phyloP scores from a whole-genome alignment of 2,329 filamentous ascomycete genomes.

The Colletotrichum simmondsii region DNA sequence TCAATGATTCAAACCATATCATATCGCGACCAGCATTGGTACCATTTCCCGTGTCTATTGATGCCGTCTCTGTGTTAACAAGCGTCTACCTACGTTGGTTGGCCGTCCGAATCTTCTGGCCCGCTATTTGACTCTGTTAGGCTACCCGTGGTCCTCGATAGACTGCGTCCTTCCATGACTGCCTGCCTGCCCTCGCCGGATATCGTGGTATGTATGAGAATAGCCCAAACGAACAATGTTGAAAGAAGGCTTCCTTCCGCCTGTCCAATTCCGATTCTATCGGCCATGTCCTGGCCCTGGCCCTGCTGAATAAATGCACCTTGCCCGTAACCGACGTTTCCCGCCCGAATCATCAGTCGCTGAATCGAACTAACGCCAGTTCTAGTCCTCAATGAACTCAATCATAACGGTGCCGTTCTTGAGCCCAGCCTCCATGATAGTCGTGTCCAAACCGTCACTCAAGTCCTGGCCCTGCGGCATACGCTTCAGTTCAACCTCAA shows the following conservation, averaged over 20 bases:
- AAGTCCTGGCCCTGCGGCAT: conserved; percentile 84
- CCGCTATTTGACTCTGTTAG: background rate
- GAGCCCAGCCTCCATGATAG: conserved; percentile 83
- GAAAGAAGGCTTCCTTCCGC: background rate
- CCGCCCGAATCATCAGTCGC: background rate
- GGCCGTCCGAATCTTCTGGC: background rate
- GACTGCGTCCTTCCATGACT: background rate
- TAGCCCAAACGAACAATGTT: conserved; percentile 3
- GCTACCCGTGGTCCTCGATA: background rate
- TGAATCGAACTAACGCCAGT: background rate
- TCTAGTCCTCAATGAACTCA: conserved; percentile 77
- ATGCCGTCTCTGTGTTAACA: conserved; percentile 6
- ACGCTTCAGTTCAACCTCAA: conserved; percentile 87
- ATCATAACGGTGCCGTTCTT: conserved; percentile 97
- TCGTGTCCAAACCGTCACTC: conserved; percentile 77
- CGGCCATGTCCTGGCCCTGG: conserved; percentile 5
- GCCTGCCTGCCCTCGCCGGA: background rate
- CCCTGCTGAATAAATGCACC: conserved; percentile 10
- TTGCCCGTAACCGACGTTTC: background rate
- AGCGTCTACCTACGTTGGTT: background rate
- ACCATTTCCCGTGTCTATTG: conserved; percentile 18
- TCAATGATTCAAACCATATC: background rate
- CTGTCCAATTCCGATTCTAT: conserved; percentile 18
- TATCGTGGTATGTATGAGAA: conserved; percentile 22
- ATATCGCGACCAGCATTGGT: background rate